phyloP scores from a whole-genome alignment of 805 yeast genomes.

The Wickerhamomyces queroliae region DNA sequence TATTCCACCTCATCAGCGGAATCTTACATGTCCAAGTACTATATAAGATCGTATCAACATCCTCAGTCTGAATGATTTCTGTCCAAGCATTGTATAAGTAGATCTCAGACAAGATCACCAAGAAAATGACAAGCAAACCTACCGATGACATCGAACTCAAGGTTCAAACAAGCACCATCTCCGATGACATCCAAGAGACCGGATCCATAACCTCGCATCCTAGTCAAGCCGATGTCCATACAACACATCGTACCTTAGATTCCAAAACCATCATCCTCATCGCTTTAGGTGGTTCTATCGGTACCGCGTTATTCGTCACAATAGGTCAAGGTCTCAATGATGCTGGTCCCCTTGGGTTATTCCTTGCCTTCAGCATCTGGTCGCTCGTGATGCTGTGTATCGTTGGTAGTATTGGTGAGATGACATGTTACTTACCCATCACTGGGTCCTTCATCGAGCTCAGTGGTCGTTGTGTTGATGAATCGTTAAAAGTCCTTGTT shows the following conservation, averaged over 20 bases:
- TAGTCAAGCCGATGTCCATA: not conserved
- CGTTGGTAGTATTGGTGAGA: slow-evolving; percentile 57
- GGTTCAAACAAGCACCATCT: too few relatives aligned
- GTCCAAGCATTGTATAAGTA: too few relatives aligned
- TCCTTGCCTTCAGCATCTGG: slow-evolving; percentile 55
- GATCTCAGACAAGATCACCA: too few relatives aligned
- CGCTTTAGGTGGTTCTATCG: slow-evolving; percentile 61
- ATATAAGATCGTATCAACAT: too few relatives aligned
- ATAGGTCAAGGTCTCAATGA: slow-evolving; percentile 46
- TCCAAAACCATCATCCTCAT: slow-evolving; percentile 57
- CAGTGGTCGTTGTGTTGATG: slow-evolving; percentile 60
- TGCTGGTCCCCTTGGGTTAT: slow-evolving; percentile 49
- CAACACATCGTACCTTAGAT: slow-evolving; percentile 30
- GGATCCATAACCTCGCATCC: too few relatives aligned
- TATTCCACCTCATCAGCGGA: too few relatives aligned
- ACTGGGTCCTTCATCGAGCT: slow-evolving; percentile 59
- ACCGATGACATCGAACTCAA: too few relatives aligned
- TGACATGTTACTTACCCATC: slow-evolving; percentile 56
- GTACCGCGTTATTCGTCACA: slow-evolving; percentile 59
- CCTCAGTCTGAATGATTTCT: too few relatives aligned
- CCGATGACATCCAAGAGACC: too few relatives aligned
- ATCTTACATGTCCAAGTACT: too few relatives aligned
- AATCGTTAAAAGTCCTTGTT: slow-evolving; percentile 62
- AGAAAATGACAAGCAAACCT: too few relatives aligned
- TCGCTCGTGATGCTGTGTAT: slow-evolving; percentile 63